A percentile compares a stretch with the other conserved stretches of the same genome.
phyloP scores from a whole-genome alignment of 78 protist species.

The Parvularia atlantis region DNA sequence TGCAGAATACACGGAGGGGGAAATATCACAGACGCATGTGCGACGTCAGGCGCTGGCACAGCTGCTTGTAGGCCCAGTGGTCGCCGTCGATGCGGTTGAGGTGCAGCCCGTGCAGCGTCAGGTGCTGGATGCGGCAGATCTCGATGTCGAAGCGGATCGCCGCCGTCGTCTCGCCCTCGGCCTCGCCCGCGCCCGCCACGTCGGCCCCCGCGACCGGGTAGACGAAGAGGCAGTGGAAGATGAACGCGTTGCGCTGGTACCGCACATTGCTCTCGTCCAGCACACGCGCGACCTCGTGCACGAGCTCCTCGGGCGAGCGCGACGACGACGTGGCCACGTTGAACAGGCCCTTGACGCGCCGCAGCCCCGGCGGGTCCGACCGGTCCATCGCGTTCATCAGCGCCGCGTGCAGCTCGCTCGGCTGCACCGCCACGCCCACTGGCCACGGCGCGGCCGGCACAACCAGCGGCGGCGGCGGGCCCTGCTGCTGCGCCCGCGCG shows the following conservation, averaged over 20 bases:
- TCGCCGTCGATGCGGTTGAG: constrained; percentile 2
- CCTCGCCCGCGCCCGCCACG: background rate
- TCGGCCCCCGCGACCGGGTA: no score
- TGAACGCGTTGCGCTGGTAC: background rate
- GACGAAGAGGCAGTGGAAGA: background rate
- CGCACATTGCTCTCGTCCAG: background rate
- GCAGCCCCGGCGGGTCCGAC: no score
- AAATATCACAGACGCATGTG: background rate
- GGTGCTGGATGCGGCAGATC: background rate
- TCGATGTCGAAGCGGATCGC: constrained; percentile 4
- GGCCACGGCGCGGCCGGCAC: no score
- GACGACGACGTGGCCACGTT: background rate
- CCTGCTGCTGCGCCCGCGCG: no score
- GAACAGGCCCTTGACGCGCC: background rate
- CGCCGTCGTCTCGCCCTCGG: background rate
- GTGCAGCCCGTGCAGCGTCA: background rate
- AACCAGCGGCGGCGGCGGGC: no score
- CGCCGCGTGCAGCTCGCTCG: no score
- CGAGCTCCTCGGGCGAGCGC: background rate
- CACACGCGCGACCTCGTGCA: background rate
- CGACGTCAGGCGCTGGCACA: background rate
- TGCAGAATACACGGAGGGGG: no score
- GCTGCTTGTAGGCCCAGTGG: background rate
- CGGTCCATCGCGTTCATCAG: no score
- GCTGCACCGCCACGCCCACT: no score